A percentile compares a stretch with the other conserved stretches of the same genome.
These are phyloP conservation scores for Acer negundo DNA, from an alignment of 345 rosid genomes.

Conservation along the genomic window DNA sequence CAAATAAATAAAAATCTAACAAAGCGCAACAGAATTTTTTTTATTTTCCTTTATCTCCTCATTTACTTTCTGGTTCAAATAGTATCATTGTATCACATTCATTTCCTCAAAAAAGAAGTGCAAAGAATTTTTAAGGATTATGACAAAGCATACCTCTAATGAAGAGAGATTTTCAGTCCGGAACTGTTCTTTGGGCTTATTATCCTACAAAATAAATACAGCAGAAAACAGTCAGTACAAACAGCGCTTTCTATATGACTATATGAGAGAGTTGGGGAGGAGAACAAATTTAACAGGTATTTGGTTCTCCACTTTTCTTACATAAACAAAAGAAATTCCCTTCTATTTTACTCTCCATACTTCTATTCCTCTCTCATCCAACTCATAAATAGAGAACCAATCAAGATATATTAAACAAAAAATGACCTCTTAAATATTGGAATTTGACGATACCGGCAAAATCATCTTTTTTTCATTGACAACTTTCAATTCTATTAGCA, in stretches of 20 bases:
- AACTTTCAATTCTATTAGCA: neutral
- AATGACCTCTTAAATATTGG: neutral
- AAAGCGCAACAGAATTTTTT: neutral
- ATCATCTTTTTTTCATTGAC: neutral
- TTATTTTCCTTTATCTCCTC: neutral
- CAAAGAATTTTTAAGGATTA: neutral
- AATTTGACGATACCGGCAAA: neutral
- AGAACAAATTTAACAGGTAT: neutral
- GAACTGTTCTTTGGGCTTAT: constrained; percentile 52
- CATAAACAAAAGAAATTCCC: neutral
- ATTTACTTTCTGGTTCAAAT: constrained; percentile 10
- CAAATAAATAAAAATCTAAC: neutral
- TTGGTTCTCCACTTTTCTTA: neutral
- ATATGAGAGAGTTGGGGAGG: neutral
- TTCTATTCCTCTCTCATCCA: neutral
- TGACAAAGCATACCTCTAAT: constrained; percentile 51
- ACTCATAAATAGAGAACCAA: neutral
- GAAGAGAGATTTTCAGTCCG: constrained; percentile 46
- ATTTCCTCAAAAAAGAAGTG: neutral
- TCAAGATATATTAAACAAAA: neutral
- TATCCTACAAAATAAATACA: constrained; percentile 50
- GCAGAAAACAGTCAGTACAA: neutral
- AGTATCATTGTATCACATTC: constrained; percentile 5
- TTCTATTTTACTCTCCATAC: neutral
- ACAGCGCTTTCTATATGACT: neutral